Base-by-base conservation (phyloP, 1,139 yeast species). In the Diutina scorzettiae region DNA sequence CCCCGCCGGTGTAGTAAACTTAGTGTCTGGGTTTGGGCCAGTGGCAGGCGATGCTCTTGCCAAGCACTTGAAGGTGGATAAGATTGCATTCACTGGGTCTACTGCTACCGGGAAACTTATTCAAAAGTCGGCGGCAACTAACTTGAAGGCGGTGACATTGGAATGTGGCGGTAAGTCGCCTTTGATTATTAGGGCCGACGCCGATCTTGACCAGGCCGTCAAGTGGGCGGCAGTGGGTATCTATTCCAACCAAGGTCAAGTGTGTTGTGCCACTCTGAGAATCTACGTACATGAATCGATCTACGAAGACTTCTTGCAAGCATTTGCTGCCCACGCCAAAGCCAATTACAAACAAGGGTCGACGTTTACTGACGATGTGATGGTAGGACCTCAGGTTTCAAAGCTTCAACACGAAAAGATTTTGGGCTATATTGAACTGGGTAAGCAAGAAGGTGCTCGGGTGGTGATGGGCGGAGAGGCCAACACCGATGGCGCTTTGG, bases 131-230 rank as follows among this genome's bases (percentile, higher is more conserved):
- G 93, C 93, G 21, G 71, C 86, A 18, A 14, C 69, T 73, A 53
- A 56, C 52, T 56, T 69, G 57, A 85, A 84, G 60, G 85, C 86
- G 8, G 79, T 82, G 29, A 77, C 93, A n/a, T 63, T 89, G 53
- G 97, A 87, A 64, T 81, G 94, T 55, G 97, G 97, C 49, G 96
- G 96, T 47, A 87, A 87, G 57, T 79, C 91, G 17, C 87, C 87
- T 51, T 73, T 76, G 59, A 72, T 75, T 56, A 76, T 72, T 45
- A 81, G 80, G 64, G 80, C 63, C 41, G 96, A 74, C 57, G 83
- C 86, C 20, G 89, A 87, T 55, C 60, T 86, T 40, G 82, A 78
- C 0, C 78, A 78, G 55, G 89, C 94, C 40, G 87, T 81, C 29
- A 82, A 82, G 57, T 84, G 93, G 81, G 79, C 89, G 39, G 86